Evolutionary conservation across 2,329 filamentous ascomycete genomes (phyloP), one percentile per base, ranked within the genome.

Genomic region (Diaporthe caulivora): DNA sequence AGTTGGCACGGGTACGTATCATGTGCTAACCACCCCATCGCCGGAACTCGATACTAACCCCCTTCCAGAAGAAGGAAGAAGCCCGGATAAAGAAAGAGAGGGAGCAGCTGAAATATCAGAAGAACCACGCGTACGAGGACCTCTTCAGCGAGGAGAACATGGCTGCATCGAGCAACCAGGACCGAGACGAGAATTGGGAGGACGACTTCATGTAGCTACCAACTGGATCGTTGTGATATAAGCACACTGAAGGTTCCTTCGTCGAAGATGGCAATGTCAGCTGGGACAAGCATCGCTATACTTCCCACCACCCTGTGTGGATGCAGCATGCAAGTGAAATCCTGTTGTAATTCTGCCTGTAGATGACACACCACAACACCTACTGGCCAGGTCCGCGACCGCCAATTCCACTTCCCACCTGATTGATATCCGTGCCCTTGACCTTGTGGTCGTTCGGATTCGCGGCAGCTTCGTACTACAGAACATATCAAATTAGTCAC

Each of bases 111-210:
- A 97, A 97, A 83, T 97, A 92, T 88, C 94, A 97, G 83, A 97
- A 97, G 84, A 95, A 98, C n/a, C 96, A 99, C 84, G 96, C 95
- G 2, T 99, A 99, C 82, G 97, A 98, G 81, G 95, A 98, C 60
- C 84, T 98, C 70, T 95, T 98, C 82, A 91, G 90, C 6, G 95
- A 97, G 70, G 94, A 98, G 73, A 93, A 93, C 78, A 88, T 97
- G 85, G 91, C 91, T 55, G 85, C 83, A 29, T 91, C 91, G 71
- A 98, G 92, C 85, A 99, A 99, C 83, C 94, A 98, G 83, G 92
- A 98, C 80, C 90, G 95, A 18, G 88, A 89, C 76, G 90, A 91
- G 74, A 87, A 94, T 81, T 95, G 94, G 85, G 89, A 94, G 80
- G 95, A 98, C 74, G 96, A 99, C 80, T 99, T 99, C 80, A 97